phyloP scores from a whole-genome alignment of 78 protist genomes.

The Dictyostelium discoideum region DNA sequence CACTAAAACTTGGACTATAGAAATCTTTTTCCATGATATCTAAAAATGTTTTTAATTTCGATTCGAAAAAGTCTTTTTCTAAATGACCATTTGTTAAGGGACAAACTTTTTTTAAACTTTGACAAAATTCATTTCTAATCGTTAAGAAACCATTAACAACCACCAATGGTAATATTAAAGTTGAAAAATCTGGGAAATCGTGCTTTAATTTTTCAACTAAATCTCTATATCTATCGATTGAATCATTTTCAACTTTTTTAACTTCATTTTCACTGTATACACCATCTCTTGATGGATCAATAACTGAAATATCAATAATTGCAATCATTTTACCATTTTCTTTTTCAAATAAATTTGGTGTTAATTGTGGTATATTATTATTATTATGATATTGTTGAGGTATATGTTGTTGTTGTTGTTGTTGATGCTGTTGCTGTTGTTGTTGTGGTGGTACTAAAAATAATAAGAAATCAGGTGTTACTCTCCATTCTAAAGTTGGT shows the following conservation, averaged over 20 bases:
- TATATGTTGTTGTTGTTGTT: background rate
- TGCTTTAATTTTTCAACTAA: background rate
- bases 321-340: background rate
- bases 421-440: background rate
- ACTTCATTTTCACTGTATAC: background rate
- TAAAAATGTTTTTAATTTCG: background rate
- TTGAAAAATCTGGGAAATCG: background rate
- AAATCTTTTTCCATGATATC: background rate
- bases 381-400: background rate
- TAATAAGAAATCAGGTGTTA: background rate
- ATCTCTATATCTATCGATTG: background rate
- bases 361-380: background rate
- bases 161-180: background rate
- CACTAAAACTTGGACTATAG: background rate
- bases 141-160: background rate
- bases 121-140: background rate
- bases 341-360: background rate
- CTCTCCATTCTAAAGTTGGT: background rate
- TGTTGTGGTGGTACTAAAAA: background rate
- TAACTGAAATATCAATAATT: background rate
- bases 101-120: background rate
- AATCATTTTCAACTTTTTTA: background rate
- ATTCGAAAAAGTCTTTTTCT: background rate
- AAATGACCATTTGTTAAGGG: background rate
- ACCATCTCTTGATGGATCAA: background rate